A percentile compares a stretch with the other conserved stretches of the same genome.
phyloP scores from a whole-genome alignment of 169 alveolate genomes.

The Plasmodium reichenowi region DNA sequence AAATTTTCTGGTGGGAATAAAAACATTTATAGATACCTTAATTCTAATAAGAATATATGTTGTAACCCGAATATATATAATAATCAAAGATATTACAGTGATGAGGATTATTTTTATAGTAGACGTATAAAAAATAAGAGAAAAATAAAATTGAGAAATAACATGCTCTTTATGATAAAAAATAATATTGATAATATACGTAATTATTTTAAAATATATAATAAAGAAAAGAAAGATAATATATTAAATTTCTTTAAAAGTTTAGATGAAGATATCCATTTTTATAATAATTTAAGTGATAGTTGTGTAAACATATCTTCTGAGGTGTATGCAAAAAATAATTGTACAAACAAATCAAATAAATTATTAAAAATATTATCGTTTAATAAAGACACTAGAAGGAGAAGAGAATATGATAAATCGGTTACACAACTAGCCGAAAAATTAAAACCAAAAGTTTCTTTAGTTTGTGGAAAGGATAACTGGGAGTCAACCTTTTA shows the following conservation, averaged over 20 bases:
- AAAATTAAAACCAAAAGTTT: constrained; percentile 78
- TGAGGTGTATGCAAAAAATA: background rate
- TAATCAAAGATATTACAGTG: constrained; percentile 12
- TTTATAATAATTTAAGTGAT: constrained; percentile 53
- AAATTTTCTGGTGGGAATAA: background rate
- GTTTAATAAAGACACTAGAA: constrained; percentile 78
- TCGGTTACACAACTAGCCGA: constrained; percentile 79
- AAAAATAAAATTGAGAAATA: constrained; percentile 48
- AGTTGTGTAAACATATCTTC: background rate
- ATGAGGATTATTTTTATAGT: constrained; percentile 14
- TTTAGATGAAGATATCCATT: constrained; percentile 51
- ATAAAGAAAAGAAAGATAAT: constrained; percentile 16
- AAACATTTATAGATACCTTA: background rate
- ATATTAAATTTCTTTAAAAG: constrained; percentile 32
- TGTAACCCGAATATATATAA: background rate
- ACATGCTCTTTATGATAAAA: constrained; percentile 54
- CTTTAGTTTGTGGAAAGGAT: constrained; percentile 84
- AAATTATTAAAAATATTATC: constrained; percentile 37
- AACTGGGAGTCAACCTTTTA: constrained; percentile 87
- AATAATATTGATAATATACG: constrained; percentile 64
- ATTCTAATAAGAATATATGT: too few species aligned
- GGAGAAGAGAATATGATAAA: constrained; percentile 75
- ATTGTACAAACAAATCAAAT: constrained; percentile 8
- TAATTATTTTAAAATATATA: constrained; percentile 12
- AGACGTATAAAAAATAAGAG: constrained; percentile 3